A percentile compares a stretch with the other conserved stretches of the same genome.
Evolutionary conservation across 2,329 filamentous ascomycete genomes (phyloP).

Genomic region (Tolypocladium tropicale): DNA sequence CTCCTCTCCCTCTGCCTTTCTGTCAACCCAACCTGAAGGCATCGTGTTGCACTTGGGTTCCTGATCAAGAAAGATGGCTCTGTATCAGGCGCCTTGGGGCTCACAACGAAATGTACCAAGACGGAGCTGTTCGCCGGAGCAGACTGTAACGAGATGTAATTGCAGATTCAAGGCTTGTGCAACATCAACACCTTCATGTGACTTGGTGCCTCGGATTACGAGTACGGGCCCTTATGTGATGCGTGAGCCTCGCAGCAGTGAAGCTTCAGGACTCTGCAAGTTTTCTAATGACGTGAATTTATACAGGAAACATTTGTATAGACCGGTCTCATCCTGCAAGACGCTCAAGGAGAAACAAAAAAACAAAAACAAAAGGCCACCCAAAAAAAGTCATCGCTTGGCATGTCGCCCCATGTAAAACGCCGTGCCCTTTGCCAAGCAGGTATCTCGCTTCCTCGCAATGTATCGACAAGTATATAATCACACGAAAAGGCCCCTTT

Average conservation of each 20-base stretch:
- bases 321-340: too few species aligned
- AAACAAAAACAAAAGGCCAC: too few species aligned
- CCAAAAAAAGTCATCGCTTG: not conserved
- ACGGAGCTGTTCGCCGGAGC: not conserved
- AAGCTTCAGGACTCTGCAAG: not conserved
- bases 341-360: too few species aligned
- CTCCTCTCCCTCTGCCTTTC: too few species aligned
- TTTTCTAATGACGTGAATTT: not conserved
- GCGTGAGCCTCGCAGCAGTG: not conserved
- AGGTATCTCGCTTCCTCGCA: not conserved
- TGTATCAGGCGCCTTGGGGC: not conserved
- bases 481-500: not conserved
- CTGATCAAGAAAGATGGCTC: not conserved
- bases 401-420: not conserved
- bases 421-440: not conserved
- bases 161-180: not conserved
- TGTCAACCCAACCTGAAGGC: not conserved
- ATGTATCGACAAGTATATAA: conserved; percentile 5
- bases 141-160: not conserved
- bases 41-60: not conserved
- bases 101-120: not conserved
- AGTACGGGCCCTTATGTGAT: not conserved
- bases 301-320: too few species aligned
- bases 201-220: not conserved
- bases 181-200: not conserved